Evolutionary conservation across 768 basidiomycete genomes (phyloP), one percentile per base, ranked within the genome.

Genomic region (Amanita pseudoporphyria): DNA sequence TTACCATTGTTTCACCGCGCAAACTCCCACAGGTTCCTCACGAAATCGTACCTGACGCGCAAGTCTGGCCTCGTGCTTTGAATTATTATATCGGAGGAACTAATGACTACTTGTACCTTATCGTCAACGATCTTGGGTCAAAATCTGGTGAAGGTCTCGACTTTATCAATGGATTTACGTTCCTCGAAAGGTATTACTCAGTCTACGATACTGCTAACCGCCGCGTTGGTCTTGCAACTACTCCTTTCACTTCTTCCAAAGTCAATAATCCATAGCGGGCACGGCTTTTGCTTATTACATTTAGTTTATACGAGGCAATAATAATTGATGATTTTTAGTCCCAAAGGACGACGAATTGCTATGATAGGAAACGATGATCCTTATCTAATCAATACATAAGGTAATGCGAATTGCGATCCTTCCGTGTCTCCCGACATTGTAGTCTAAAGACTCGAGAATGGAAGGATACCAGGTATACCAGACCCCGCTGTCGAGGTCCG

Each of bases 151-250:
- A 68, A 30, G 81, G 82, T 41, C 71, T 85, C n/a, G 80, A 82
- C 65, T 84, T 83, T 58, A 77, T 83, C 64, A 73, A 72, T 44
- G 66, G 66, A 13, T 79, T 76, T 49, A 52, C 51, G 13, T 52
- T 45, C 43, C 61, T 67, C 37, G 68, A 71, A 63, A 78, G 82
- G n/a, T 84, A 78, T 72, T 84, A 84, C 66, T 69, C 76, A 24
- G 81, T 82, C 31, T 83, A 66, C 58, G 82, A 85, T 58, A 79
- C 81, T 39, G 60, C 69, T 38, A 77, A 79, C 65, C 62, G 60
- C 40, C 76, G 68, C 16, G 68, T 82, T 49, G 79, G 81, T n/a
- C 67, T 82, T 49, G 79, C 81, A 6, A 76, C 69, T 30, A 81
- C 72, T 3, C 49, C 66, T 18, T 76, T 68, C 61, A 82, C 82